Base-by-base conservation (phyloP, 2,329 filamentous ascomycete genomes). In the Exserohilum turcica region DNA sequence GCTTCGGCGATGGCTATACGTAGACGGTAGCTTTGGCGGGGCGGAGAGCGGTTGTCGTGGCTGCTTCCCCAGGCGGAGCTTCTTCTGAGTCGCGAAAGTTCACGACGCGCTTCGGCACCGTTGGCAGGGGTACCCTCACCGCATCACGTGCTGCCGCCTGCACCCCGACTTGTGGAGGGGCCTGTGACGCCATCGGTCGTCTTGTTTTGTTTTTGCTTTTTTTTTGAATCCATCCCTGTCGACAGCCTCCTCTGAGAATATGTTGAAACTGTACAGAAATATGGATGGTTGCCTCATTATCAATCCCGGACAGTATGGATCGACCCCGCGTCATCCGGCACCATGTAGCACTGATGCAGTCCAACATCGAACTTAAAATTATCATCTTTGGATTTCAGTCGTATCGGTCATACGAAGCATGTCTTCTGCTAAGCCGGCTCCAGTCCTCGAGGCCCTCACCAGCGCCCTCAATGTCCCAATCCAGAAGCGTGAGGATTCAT, bases 51-150 rank as follows among this genome's bases (percentile, higher is more conserved):
- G 54, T 37, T 40, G 52, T 56, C 56, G 55, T 64, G 57, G 58
- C 55, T 54, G 57, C 65, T 64, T 67, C 57, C 56, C 51, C 51
- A 57, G 47, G 56, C 48, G 52, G 59, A 62, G 59, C 56, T 65
- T 47, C 48, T 51, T 59, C 50, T 45, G 47, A 53, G 59, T 70
- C 67, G 68, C 69, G 67, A 70, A 67, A 60, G 54, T 62, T 56
- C 58, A 66, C 61, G 61, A 69, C 67, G 65, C 67, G 66, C 64
- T 57, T 64, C 49, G 56, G 56, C 55, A 60, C 60, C 54, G 44
- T 52, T 29, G 49, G 45, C 67, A 66, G 52, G 67, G 69, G 52
- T 64, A 46, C 57, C 58, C 55, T 47, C 46, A 57, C 48, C 46
- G 21, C 43, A 54, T 70, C 68, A 71, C 68, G 67, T 71, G 68